Evolutionary conservation across 2,329 filamentous ascomycete genomes (phyloP), one percentile per base, ranked within the genome.

Genomic region (Westerdykella aurantiaca): DNA sequence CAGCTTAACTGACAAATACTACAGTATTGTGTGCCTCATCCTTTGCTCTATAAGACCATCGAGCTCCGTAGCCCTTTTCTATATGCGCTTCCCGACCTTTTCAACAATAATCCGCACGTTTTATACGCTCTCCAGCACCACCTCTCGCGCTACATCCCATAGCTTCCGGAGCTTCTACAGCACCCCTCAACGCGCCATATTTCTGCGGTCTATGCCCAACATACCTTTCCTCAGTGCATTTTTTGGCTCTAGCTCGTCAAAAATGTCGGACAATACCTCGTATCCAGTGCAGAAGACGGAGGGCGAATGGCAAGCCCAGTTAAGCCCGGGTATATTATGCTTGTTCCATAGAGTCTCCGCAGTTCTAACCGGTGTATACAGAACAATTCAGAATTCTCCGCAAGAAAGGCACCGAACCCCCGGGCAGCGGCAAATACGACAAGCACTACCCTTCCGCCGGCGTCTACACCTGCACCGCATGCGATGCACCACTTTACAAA

Each of bases 371-470:
- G 10, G 5, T 51, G 18, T 25, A 57, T 42, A 42, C 58, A 95
- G 91, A 96, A 61, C 93, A 98, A 77, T 98, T 97, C 75, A 87
- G 88, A 52, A 79, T 98, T 63, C 81, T 98, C 43, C 85, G 93
- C 51, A 74, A 94, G 67, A 91, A 96, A 68, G 93, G 90, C 58
- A 98, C 93, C 37, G 94, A 98, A 67, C 70, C 80, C 2, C 80
- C 91, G 13, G 83, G 80, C 55, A 82, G 84, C 5, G 90, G 91
- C 60, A 81, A 85, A 67, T 96, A 86, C 67, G 85, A 98, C 73
- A 88, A 91, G 67, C 89, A 96, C 74, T 79, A 83, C 64, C 82
- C 89, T 1, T 69, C 77, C 0, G 63, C 77, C 5, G 94, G 93
- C 45, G 79, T 88, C 43, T 98, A 97, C 73, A 82, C 77, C 37